phyloP scores from a whole-genome alignment of 2,329 filamentous ascomycete genomes.

The Rutstroemia sydowiana region DNA sequence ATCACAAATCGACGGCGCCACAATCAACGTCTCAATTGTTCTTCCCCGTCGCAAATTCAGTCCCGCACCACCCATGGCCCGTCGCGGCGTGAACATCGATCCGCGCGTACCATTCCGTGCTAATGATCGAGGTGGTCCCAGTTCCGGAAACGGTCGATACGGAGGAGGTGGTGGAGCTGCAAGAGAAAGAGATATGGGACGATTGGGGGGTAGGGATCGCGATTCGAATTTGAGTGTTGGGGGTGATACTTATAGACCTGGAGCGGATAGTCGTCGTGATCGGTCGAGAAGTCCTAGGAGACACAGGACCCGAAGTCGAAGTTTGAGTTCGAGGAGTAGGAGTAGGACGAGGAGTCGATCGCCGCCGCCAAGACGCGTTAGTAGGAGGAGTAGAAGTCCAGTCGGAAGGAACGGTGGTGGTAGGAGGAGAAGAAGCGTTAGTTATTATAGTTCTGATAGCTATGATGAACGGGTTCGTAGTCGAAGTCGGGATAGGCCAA shows the following conservation, averaged over 20 bases:
- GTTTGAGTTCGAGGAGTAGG: neutral
- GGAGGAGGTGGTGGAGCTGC: neutral
- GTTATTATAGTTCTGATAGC: conserved; percentile 55
- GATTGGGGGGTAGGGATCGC: neutral
- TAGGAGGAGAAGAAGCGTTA: conserved; percentile 47
- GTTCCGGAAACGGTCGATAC: conserved; percentile 17
- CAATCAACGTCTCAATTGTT: conserved; percentile 32
- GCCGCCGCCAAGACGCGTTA: neutral
- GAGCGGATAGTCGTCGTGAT: neutral
- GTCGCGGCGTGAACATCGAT: conserved; percentile 53
- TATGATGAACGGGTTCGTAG: conserved; percentile 40
- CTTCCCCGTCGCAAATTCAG: conserved; percentile 56
- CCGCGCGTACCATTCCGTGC: conserved; percentile 35
- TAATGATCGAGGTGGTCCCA: neutral
- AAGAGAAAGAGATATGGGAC: conserved; percentile 13
- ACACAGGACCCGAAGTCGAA: conserved; percentile 2
- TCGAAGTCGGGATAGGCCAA: conserved; percentile 21
- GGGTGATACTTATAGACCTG: neutral
- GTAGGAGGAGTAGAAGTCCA: neutral
- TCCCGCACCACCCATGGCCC: conserved; percentile 65
- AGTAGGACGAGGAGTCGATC: neutral
- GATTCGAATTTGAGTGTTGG: neutral
- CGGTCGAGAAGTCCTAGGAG: conserved; percentile 3
- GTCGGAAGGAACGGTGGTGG: conserved; percentile 19
- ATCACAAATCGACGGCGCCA: conserved; percentile 50